Base-by-base conservation (phyloP, 805 yeast genomes). In the Sungouiella thailandica region DNA sequence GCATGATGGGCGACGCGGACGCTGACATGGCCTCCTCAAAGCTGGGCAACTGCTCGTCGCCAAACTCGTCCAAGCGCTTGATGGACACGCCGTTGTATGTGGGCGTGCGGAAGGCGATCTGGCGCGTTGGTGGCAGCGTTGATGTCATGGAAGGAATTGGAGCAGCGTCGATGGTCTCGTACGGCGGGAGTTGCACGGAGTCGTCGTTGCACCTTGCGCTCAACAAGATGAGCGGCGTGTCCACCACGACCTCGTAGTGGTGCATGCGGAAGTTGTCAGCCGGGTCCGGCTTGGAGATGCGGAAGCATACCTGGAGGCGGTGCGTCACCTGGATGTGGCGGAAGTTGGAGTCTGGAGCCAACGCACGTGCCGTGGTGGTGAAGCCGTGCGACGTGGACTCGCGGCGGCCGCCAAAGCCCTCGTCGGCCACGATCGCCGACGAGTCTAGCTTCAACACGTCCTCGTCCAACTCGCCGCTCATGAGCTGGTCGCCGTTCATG, bases 181-280 rank as follows among this genome's bases (percentile, higher is more conserved):
- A 67, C 32, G 49, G 53, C 0, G 73, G 73, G 28, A 67, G 52
- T 39, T 65, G 71, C 6, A 57, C 50, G 1, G 70, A 60, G 4
- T 46, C 64, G 6, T 62, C 70, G 40, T 55, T 57, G 44, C 72
- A 66, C 38, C 61, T 62, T 0, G 71, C 51, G 42, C 70, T 64
- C 31, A 67, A 49, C 37, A 67, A 51, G 22, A 72, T 68, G 23
- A 83, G 65, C 0, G 93, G 93, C 0, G 90, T 82, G 50, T 83
- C 93, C 25, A 83, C 82, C 28, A 83, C 75, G 14, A 83, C 89
- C 46, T 83, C 94, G 49, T 79, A 83, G 53, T 83, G 89, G 47
- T 81, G 87, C 60, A 76, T 57, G 41, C 72, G 74, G 37, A 31
- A 51, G 36, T 60, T 50, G 34, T 47, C 69, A 29, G 57, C 52